Conservation (phyloP, 768 basidiomycete species). For the Russula sp. region DNA sequence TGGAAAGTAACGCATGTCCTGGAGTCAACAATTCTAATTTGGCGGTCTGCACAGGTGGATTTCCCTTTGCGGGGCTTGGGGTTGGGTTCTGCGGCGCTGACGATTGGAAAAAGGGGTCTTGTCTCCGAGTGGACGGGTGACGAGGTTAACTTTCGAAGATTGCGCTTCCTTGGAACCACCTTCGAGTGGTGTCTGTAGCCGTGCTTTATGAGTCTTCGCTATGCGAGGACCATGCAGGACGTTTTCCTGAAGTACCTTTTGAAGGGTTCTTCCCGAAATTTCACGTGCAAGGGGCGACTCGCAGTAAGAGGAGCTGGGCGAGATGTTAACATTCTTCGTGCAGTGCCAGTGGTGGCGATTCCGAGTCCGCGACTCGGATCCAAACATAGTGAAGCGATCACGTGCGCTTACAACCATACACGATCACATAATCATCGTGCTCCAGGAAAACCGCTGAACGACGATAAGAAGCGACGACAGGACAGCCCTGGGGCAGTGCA, state of each 20-base stretch:
- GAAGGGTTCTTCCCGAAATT: conserved; percentile 51
- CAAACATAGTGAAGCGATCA: too few relatives aligned
- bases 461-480: too few relatives aligned
- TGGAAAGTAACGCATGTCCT: too few relatives aligned
- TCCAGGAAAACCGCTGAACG: too few relatives aligned
- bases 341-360: too few relatives aligned
- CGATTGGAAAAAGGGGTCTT: conserved; percentile 77
- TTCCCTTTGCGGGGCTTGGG: too few relatives aligned
- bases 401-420: too few relatives aligned
- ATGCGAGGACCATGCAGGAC: conserved; percentile 37
- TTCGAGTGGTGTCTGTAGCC: conserved; percentile 34
- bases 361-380: too few relatives aligned
- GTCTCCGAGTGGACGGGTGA: conserved; percentile 53
- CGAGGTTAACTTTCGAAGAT: conserved; percentile 25
- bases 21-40: too few relatives aligned
- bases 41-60: too few relatives aligned
- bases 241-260: conserved; percentile 48
- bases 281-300: conserved; percentile 31
- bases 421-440: too few relatives aligned
- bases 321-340: conserved; percentile 19
- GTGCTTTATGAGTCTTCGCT: conserved; percentile 36
- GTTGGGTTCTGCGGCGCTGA: conserved; percentile 29
- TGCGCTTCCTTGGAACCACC: conserved; percentile 24
- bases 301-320: conserved; percentile 28
- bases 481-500: too few relatives aligned